Conservation (phyloP, 352 stramenopile genomes). For the Phytopythium litorale region DNA sequence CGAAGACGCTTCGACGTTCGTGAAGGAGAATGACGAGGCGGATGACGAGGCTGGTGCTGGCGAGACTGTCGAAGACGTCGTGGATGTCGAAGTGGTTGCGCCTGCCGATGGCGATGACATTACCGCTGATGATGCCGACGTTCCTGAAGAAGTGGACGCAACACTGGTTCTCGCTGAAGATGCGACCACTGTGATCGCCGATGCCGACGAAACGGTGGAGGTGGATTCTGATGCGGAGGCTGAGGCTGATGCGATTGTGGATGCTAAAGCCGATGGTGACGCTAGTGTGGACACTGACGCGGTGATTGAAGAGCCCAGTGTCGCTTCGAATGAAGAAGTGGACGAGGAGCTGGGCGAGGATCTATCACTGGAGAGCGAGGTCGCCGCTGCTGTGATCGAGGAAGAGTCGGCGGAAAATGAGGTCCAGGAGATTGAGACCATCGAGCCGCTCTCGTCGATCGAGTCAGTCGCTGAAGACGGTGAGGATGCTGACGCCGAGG, state of each 20-base stretch:
- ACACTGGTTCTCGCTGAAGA: background rate
- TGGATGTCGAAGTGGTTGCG: background rate
- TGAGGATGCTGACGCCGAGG: background rate
- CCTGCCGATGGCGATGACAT: constrained; percentile 4
- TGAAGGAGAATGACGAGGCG: background rate
- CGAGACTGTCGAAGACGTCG: background rate
- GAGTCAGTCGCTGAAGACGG: background rate
- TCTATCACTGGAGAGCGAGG: background rate
- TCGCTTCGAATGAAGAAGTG: constrained; percentile 8
- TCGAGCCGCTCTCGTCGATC: background rate
- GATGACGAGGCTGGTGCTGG: background rate
- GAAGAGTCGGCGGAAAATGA: background rate
- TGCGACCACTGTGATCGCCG: background rate
- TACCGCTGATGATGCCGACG: background rate
- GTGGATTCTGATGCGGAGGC: background rate
- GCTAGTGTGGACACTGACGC: background rate
- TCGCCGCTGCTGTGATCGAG: background rate
- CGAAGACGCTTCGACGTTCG: background rate
- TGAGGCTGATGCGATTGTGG: background rate
- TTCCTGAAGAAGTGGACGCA: background rate
- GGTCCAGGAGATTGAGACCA: background rate
- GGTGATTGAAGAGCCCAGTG: background rate
- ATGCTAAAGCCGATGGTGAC: constrained; percentile 1
- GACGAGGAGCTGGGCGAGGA: background rate
- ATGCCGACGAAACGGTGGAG: background rate